Evolutionary conservation across 352 stramenopile species (phyloP).

Genomic region (Globisporangium paddicum): DNA sequence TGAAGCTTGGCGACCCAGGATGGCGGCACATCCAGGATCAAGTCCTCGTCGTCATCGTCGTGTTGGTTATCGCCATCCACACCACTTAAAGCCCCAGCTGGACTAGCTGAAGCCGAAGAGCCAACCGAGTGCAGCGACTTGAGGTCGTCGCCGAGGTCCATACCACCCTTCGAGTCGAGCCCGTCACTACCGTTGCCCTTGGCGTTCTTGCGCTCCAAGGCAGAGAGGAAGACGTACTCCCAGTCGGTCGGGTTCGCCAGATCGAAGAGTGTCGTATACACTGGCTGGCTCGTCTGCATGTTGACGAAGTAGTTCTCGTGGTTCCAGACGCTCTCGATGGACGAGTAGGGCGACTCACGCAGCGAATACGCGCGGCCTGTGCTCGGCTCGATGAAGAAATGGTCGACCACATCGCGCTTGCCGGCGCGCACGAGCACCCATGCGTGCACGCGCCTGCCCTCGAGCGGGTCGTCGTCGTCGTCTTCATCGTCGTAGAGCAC

Average conservation of each 20-base stretch:
- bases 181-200: constrained; percentile 38
- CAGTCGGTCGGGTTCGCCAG: constrained; percentile 82
- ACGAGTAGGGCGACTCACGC: constrained; percentile 74
- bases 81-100: neutral
- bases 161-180: constrained; percentile 38
- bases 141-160: constrained; percentile 54
- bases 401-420: constrained; percentile 82
- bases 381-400: constrained; percentile 92
- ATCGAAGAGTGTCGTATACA: constrained; percentile 76
- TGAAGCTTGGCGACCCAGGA: constrained; percentile 81
- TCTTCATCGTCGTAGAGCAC: constrained; percentile 56
- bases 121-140: constrained; percentile 31
- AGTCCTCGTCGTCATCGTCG: constrained; percentile 45
- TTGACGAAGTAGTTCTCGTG: constrained; percentile 96
- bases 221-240: constrained; percentile 90
- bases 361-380: constrained; percentile 86
- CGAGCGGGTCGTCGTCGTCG: constrained; percentile 66
- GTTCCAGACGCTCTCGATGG: constrained; percentile 91
- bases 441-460: constrained; percentile 76
- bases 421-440: constrained; percentile 92
- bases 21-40: constrained; percentile 79
- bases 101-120: neutral
- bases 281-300: constrained; percentile 78
- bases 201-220: constrained; percentile 50
- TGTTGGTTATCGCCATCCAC: constrained; percentile 54